phyloP scores from a whole-genome alignment of 805 yeast genomes.

The Ogataea saltuana region DNA sequence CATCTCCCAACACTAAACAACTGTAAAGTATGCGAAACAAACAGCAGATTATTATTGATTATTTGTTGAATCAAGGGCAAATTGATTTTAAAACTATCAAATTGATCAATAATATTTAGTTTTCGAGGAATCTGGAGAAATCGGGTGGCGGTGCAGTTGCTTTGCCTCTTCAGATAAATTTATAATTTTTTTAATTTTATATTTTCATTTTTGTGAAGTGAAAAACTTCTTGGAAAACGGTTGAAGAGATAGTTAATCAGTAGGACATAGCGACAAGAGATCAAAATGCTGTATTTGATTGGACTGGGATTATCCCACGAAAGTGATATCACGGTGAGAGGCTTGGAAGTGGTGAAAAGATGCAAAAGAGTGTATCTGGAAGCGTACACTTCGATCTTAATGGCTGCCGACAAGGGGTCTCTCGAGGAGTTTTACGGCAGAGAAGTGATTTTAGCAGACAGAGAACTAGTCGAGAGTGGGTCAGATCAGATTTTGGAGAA shows the following conservation, averaged over 20 bases:
- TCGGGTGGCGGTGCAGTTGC: constrained; percentile 1
- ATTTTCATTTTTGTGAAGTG: too few relatives aligned
- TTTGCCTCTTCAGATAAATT: background rate
- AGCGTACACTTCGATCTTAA: constrained; percentile 91
- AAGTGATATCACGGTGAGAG: constrained; percentile 91
- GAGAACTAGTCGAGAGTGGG: constrained; percentile 91
- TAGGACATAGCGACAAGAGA: constrained; percentile 2
- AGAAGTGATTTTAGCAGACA: constrained; percentile 83
- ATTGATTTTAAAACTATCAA: too few relatives aligned
- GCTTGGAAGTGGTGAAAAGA: constrained; percentile 76
- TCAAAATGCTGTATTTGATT: constrained; percentile 76
- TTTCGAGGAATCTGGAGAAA: constrained; percentile 2
- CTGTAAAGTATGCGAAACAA: background rate
- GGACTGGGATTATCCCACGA: constrained; percentile 92
- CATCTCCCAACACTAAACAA: constrained; percentile 10
- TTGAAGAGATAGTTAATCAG: background rate
- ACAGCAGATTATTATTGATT: background rate
- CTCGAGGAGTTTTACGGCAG: constrained; percentile 85
- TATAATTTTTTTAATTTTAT: constrained; percentile 2
- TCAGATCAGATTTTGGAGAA: constrained; percentile 78
- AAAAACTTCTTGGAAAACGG: too few relatives aligned
- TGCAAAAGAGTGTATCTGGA: constrained; percentile 93
- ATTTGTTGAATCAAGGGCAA: background rate
- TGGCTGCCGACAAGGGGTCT: constrained; percentile 81
- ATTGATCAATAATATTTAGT: background rate